Conservation (phyloP, 371 early-diverging fungal species). For the Blakeslea trispora region DNA sequence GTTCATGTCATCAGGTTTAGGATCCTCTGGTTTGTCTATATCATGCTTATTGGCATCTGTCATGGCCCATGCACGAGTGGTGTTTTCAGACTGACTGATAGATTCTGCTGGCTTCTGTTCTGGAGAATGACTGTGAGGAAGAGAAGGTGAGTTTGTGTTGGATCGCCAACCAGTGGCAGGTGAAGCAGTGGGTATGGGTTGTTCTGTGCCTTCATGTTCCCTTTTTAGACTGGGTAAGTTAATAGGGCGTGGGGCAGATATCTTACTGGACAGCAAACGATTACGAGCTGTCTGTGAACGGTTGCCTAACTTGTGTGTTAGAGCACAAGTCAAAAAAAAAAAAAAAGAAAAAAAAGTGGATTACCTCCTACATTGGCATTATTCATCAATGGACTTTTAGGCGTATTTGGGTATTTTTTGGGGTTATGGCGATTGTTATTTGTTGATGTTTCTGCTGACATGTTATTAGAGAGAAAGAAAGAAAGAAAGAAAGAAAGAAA, state of each 20-base stretch:
- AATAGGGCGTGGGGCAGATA: constrained; percentile 53
- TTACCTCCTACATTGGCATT: not conserved
- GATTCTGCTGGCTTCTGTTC: constrained; percentile 5
- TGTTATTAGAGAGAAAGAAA: not conserved
- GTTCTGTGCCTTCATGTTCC: constrained; percentile 35
- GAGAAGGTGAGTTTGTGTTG: constrained; percentile 21
- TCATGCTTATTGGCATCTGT: constrained; percentile 9
- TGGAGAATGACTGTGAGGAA: not conserved
- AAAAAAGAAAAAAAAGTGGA: no score
- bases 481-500: constrained; percentile 3
- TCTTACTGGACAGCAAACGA: constrained; percentile 38
- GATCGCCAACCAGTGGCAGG: constrained; percentile 39
- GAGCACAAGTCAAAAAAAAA: not conserved
- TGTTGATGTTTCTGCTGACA: not conserved
- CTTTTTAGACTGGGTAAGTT: constrained; percentile 50
- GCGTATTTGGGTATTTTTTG: constrained; percentile 5
- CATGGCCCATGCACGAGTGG: constrained; percentile 30
- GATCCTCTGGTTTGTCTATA: no score
- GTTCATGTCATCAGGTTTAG: no score
- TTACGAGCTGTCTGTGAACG: constrained; percentile 32
- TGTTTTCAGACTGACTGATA: constrained; percentile 9
- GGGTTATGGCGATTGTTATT: not conserved
- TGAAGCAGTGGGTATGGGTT: constrained; percentile 7
- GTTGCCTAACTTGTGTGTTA: constrained; percentile 16
- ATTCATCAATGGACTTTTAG: not conserved